Percentiles rank a stretch among this genome's conserved stretches.
Conservation (phyloP, 106 monocot species). For the Platanthera guangdongensis region DNA sequence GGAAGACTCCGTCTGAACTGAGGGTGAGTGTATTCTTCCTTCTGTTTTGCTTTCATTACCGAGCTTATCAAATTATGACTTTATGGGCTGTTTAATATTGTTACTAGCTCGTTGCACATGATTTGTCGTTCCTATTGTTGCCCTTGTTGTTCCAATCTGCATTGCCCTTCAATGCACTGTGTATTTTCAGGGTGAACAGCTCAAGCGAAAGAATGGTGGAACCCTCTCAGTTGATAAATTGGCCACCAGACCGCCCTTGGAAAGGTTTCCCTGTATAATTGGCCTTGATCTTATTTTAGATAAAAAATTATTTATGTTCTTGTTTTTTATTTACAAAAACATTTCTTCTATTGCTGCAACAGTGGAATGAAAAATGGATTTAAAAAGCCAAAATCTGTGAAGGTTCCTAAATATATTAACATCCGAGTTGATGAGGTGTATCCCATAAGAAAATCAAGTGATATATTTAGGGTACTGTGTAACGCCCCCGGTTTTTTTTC, state of each 20-base stretch:
- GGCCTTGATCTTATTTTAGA: background rate
- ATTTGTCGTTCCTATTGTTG: background rate
- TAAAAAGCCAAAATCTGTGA: conserved; percentile 21
- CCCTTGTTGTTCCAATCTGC: background rate
- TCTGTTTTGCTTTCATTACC: background rate
- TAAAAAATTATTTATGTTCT: background rate
- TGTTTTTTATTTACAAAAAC: background rate
- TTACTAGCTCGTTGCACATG: background rate
- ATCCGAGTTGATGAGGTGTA: conserved; percentile 48
- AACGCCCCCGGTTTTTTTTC: no score
- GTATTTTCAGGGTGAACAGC: conserved; percentile 45
- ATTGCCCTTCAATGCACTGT: background rate
- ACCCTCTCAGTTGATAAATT: conserved; percentile 5
- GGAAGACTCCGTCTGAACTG: conserved; percentile 62
- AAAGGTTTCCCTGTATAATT: conserved; percentile 17
- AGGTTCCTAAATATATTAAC: conserved; percentile 46
- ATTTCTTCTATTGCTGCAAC: background rate
- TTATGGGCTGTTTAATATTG: background rate
- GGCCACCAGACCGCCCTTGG: conserved; percentile 5
- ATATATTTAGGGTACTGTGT: conserved; percentile 39
- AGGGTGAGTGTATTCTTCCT: conserved; percentile 25
- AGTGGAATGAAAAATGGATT: conserved; percentile 9
- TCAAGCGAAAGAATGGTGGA: conserved; percentile 40
- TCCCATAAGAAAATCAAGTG: conserved; percentile 55
- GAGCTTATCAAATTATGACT: background rate